phyloP scores from a whole-genome alignment of 2,329 filamentous ascomycete species.

The Aureobasidium sp. region DNA sequence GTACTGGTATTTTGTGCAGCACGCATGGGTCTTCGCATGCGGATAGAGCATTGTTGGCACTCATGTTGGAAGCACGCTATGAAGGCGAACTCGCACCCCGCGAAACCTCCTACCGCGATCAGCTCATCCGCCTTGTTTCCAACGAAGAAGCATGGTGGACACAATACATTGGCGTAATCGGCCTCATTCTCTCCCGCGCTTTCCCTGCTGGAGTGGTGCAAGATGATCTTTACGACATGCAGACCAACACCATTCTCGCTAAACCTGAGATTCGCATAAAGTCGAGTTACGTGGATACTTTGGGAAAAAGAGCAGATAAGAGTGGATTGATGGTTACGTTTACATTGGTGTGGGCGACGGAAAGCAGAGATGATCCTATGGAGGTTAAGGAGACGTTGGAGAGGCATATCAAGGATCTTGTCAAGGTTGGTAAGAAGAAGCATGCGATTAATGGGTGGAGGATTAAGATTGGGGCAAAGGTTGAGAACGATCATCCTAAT shows the following conservation, averaged over 20 bases:
- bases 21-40: conserved; percentile 63
- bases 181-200: conserved; percentile 44
- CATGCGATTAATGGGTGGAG: conserved; percentile 35
- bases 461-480: conserved; percentile 21
- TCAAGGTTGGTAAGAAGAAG: conserved; percentile 49
- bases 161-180: conserved; percentile 50
- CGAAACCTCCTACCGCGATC: not conserved
- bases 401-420: conserved; percentile 30
- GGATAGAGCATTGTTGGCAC: conserved; percentile 57
- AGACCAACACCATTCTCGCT: not conserved
- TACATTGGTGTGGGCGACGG: not conserved
- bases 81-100: conserved; percentile 45
- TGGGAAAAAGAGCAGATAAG: conserved; percentile 5
- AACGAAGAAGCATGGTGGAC: conserved; percentile 45
- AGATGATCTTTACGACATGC: not conserved
- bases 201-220: conserved; percentile 45
- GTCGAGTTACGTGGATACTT: conserved; percentile 10
- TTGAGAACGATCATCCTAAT: conserved; percentile 7
- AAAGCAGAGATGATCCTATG: conserved; percentile 7
- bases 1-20: conserved; percentile 54
- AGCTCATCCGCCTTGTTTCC: not conserved
- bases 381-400: conserved; percentile 24
- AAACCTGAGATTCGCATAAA: conserved; percentile 10
- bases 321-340: conserved; percentile 5
- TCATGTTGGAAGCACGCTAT: conserved; percentile 64